phyloP scores from a whole-genome alignment of 2,329 filamentous ascomycete genomes.

The Stagonosporopsis tanaceti region DNA sequence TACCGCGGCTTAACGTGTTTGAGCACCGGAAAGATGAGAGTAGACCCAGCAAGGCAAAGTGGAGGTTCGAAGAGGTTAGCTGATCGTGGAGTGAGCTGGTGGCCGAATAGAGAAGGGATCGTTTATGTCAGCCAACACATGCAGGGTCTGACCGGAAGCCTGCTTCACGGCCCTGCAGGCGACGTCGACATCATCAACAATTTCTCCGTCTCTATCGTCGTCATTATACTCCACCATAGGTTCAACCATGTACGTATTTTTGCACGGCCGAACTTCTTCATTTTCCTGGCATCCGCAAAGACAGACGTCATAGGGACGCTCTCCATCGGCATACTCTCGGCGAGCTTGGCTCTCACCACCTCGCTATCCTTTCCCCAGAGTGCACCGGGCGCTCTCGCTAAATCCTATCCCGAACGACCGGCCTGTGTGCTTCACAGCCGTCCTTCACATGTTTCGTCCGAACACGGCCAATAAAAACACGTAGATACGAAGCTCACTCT shows the following conservation, averaged over 20 bases:
- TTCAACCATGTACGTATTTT: neutral
- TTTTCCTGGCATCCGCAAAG: neutral
- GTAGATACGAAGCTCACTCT: neutral
- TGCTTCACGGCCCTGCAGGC: constrained; percentile 7
- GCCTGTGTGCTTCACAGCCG: constrained; percentile 10
- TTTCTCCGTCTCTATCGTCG: constrained; percentile 5
- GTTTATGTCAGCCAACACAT: constrained; percentile 20
- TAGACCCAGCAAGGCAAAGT: constrained; percentile 21
- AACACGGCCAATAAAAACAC: neutral
- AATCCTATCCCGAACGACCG: constrained; percentile 9
- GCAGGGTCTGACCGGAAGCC: constrained; percentile 17
- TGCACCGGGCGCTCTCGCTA: constrained; percentile 6
- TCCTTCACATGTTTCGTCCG: constrained; percentile 5
- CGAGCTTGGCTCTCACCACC: constrained; percentile 1
- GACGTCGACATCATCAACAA: constrained; percentile 11
- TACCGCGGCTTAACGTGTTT: constrained; percentile 28
- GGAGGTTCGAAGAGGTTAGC: constrained; percentile 25
- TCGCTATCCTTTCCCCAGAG: constrained; percentile 13
- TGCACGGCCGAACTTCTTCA: constrained; percentile 14
- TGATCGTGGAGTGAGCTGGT: constrained; percentile 20
- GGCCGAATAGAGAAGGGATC: constrained; percentile 13
- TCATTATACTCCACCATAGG: constrained; percentile 18
- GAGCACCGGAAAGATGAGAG: constrained; percentile 17
- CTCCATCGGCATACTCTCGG: constrained; percentile 14
- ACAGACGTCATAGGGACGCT: constrained; percentile 14